Evolutionary conservation across 2,329 filamentous ascomycete genomes (phyloP).

Genomic region (Didymellaceae sp.): DNA sequence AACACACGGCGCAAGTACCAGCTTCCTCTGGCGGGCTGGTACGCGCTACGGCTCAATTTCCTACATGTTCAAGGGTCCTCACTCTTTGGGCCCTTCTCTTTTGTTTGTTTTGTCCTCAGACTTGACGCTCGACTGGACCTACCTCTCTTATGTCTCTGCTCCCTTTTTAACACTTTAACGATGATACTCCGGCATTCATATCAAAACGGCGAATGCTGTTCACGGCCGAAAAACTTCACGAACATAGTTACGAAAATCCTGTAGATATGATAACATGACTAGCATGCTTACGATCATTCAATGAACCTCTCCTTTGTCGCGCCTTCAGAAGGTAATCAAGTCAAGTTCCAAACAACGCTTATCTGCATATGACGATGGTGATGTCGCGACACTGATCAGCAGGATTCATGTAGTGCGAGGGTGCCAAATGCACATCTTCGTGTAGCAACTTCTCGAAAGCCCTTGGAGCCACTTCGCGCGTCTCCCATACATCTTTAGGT

Average conservation of each 20-base stretch:
- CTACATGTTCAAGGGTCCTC: constrained; percentile 5
- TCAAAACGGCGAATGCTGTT: constrained; percentile 2
- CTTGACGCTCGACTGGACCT: constrained; percentile 21
- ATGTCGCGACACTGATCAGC: too few relatives aligned
- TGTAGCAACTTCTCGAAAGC: too few relatives aligned
- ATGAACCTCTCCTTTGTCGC: constrained; percentile 26
- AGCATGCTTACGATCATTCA: constrained; percentile 32
- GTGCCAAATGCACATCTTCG: too few relatives aligned
- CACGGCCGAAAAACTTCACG: constrained; percentile 19
- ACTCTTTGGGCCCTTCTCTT: constrained; percentile 7
- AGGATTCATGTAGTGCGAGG: too few relatives aligned
- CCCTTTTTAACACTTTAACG: not conserved
- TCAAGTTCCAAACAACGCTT: not conserved
- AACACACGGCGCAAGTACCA: constrained; percentile 28
- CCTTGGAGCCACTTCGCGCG: too few relatives aligned
- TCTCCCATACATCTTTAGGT: too few relatives aligned
- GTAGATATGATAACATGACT: constrained; percentile 30
- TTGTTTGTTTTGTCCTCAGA: constrained; percentile 10
- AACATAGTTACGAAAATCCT: constrained; percentile 22
- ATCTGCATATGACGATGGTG: too few relatives aligned
- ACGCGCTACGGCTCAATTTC: constrained; percentile 11
- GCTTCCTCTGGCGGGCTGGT: constrained; percentile 33
- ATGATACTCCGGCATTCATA: not conserved
- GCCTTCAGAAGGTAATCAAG: not conserved
- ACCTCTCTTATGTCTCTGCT: constrained; percentile 19